phyloP scores from a whole-genome alignment of 2,329 filamentous ascomycete genomes.

The Drechslerella dactyloides region DNA sequence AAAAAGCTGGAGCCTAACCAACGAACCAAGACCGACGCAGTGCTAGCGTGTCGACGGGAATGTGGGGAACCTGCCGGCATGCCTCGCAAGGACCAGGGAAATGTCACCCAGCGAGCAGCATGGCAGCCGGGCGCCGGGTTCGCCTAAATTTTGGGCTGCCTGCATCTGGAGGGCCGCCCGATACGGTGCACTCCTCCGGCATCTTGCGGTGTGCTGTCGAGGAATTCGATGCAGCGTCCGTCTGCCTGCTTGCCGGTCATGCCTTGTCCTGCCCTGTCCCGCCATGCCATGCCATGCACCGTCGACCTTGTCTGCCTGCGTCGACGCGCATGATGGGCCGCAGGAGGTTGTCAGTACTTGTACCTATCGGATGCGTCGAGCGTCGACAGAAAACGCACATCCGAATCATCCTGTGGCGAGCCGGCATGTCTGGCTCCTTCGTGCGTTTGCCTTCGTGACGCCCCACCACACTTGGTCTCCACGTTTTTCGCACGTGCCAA shows the following conservation, averaged over 20 bases:
- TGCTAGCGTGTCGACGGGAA: constrained; percentile 15
- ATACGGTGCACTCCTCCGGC: constrained; percentile 21
- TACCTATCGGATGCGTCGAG: neutral
- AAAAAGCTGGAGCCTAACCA: constrained; percentile 9
- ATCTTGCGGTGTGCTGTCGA: constrained; percentile 1
- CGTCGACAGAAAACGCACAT: constrained; percentile 1
- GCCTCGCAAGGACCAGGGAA: constrained; percentile 17
- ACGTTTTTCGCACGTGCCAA: constrained; percentile 51
- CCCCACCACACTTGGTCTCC: constrained; percentile 22
- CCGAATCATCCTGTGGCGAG: constrained; percentile 1
- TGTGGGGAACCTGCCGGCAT: constrained; percentile 20
- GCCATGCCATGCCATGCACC: neutral
- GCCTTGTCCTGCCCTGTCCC: neutral
- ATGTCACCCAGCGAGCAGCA: constrained; percentile 14
- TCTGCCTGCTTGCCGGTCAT: neutral
- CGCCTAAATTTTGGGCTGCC: constrained; percentile 14
- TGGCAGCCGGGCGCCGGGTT: constrained; percentile 25
- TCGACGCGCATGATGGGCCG: neutral
- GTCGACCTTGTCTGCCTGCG: neutral
- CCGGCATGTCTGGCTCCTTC: constrained; percentile 2
- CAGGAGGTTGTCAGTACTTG: neutral
- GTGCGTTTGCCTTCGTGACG: constrained; percentile 1
- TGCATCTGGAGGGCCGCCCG: constrained; percentile 6
- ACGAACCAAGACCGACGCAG: neutral
- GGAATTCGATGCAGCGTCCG: neutral